phyloP scores from a whole-genome alignment of 805 yeast species.

The Crinitomyces ghanaensis region DNA sequence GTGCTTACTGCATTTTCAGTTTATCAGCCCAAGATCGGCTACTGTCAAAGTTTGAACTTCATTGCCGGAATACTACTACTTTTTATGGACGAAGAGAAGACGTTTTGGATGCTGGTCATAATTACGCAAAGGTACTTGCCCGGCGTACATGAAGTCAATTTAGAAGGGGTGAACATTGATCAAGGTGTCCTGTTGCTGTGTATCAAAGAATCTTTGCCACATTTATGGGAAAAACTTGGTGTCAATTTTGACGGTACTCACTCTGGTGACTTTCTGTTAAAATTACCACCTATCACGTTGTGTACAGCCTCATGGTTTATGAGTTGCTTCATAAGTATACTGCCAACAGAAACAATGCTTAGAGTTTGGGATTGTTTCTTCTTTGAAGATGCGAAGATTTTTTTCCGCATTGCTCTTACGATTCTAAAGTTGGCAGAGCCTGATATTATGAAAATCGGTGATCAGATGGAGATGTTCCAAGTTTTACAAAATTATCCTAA shows the following conservation, averaged over 20 bases:
- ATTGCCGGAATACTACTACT: conserved; percentile 76
- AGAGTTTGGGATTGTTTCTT: conserved; percentile 93
- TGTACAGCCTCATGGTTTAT: conserved; percentile 98
- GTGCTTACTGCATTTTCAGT: conserved; percentile 76
- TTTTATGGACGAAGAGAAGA: conserved; percentile 78
- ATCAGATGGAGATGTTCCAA: conserved; percentile 64
- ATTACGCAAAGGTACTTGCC: conserved; percentile 78
- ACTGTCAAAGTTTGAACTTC: conserved; percentile 91
- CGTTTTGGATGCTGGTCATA: conserved; percentile 94
- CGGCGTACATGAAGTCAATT: conserved; percentile 77
- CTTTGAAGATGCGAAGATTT: conserved; percentile 79
- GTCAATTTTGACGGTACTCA: conserved; percentile 31
- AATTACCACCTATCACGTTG: conserved; percentile 80
- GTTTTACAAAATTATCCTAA: conserved; percentile 76
- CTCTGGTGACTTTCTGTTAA: conserved; percentile 41
- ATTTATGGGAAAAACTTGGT: conserved; percentile 52
- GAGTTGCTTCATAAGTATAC: conserved; percentile 85
- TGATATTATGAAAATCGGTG: conserved; percentile 34
- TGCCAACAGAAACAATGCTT: conserved; percentile 80
- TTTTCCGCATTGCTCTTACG: conserved; percentile 74
- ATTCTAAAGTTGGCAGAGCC: conserved; percentile 68
- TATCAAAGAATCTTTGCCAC: conserved; percentile 72
- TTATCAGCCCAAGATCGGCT: conserved; percentile 83
- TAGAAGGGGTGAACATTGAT: conserved; percentile 91
- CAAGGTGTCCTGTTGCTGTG: conserved; percentile 91